phyloP scores from a whole-genome alignment of 805 yeast species.

The Yarrowia divulgata region DNA sequence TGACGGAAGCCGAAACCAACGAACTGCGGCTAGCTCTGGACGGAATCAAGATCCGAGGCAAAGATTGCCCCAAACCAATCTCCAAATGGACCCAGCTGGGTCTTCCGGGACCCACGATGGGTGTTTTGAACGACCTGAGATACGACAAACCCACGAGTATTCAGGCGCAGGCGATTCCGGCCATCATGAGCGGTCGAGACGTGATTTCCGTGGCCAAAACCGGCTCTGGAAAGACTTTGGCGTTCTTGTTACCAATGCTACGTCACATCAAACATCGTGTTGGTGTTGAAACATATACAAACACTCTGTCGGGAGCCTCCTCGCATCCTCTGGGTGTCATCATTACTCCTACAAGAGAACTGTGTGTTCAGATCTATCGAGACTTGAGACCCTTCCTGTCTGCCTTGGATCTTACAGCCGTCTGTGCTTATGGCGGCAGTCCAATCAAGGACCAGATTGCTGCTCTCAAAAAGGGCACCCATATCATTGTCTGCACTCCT shows the following conservation, averaged over 20 bases:
- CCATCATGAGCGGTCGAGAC: constrained; percentile 88
- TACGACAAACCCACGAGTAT: constrained; percentile 81
- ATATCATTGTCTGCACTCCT: constrained; percentile 90
- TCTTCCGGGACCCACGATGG: constrained; percentile 64
- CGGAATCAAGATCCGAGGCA: constrained; percentile 72
- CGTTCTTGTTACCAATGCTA: constrained; percentile 83
- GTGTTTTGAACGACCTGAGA: constrained; percentile 59
- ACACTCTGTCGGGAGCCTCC: constrained; percentile 55
- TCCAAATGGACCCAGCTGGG: constrained; percentile 83
- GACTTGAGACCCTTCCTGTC: constrained; percentile 68
- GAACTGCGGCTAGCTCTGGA: constrained; percentile 62
- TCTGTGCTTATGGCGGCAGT: constrained; percentile 93
- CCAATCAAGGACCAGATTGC: constrained; percentile 83
- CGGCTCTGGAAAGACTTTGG: constrained; percentile 94
- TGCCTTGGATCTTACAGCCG: constrained; percentile 58
- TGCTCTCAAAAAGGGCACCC: constrained; percentile 76
- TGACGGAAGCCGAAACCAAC: constrained; percentile 64
- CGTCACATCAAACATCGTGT: constrained; percentile 72
- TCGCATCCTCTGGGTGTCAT: constrained; percentile 84
- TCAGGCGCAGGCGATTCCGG: constrained; percentile 90
- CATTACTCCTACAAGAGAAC: constrained; percentile 90
- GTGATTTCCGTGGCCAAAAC: constrained; percentile 95
- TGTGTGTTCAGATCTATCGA: constrained; percentile 81
- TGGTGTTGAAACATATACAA: constrained; percentile 47
- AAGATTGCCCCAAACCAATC: constrained; percentile 67